A percentile compares a stretch with the other conserved stretches of the same genome.
phyloP scores from a whole-genome alignment of 768 basidiomycete genomes.

The Scleroderma citrinum region DNA sequence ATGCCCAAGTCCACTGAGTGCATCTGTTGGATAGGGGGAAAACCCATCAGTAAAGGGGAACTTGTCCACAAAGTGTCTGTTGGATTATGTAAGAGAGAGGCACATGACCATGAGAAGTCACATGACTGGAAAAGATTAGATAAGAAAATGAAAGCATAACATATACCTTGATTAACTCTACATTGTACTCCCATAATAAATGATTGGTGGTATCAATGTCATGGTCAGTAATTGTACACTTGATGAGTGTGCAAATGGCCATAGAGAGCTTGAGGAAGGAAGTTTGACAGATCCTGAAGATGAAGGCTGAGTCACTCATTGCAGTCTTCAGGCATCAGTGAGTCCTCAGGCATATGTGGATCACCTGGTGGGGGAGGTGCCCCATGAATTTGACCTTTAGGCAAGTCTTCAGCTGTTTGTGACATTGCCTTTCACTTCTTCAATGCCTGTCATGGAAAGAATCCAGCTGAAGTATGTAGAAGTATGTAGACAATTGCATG shows the following conservation, averaged over 20 bases:
- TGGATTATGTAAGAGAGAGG: no score
- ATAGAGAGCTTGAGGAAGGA: constrained; percentile 12
- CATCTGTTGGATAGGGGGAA: no score
- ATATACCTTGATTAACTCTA: constrained; percentile 17
- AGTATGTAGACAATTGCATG: no score
- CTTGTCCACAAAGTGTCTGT: no score
- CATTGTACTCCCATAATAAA: constrained; percentile 19
- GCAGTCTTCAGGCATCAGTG: neutral
- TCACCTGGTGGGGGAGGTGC: neutral
- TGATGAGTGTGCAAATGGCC: constrained; percentile 11
- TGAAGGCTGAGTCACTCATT: constrained; percentile 17
- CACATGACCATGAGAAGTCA: no score
- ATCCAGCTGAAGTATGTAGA: neutral
- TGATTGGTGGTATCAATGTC: constrained; percentile 9
- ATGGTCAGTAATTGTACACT: neutral
- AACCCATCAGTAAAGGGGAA: no score
- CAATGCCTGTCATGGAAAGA: neutral
- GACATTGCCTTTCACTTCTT: neutral
- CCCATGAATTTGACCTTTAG: neutral
- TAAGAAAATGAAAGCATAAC: no score
- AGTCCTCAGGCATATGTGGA: neutral
- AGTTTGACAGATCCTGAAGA: neutral
- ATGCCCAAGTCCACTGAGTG: no score
- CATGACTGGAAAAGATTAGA: no score
- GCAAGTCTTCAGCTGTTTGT: neutral